Conservation (phyloP, 192 early-diverging fungal species). For the Coemansia sp. region DNA sequence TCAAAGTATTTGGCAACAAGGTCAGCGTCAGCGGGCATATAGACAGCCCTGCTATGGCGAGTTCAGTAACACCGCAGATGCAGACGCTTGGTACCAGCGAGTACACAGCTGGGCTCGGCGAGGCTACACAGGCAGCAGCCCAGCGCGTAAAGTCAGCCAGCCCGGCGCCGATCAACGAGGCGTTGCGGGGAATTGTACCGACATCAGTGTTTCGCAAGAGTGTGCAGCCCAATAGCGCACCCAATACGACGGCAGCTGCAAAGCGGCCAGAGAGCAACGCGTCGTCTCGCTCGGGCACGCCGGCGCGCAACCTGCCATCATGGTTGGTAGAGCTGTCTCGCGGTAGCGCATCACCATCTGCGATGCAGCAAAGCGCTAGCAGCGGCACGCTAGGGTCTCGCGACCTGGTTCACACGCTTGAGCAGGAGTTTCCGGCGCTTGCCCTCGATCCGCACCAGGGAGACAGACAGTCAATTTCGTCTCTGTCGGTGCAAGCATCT, state of each 20-base stretch:
- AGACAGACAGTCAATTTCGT: slow-evolving; percentile 46
- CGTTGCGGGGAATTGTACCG: slow-evolving; percentile 52
- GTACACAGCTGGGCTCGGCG: too few species aligned
- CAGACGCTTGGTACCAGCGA: too few species aligned
- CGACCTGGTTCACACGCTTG: slow-evolving; percentile 41
- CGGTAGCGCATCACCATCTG: slow-evolving; percentile 26
- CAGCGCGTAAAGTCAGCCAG: slow-evolving; percentile 32
- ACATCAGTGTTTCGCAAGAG: slow-evolving; percentile 56
- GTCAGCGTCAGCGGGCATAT: slow-evolving; percentile 26
- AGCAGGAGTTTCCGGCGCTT: slow-evolving; percentile 45
- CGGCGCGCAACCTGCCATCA: slow-evolving; percentile 43
- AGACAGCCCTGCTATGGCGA: too few species aligned
- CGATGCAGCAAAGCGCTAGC: background rate
- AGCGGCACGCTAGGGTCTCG: slow-evolving; percentile 34
- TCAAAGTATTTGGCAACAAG: slow-evolving; percentile 50
- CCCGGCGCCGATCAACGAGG: slow-evolving; percentile 49
- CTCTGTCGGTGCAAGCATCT: slow-evolving; percentile 49
- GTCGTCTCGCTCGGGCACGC: slow-evolving; percentile 41
- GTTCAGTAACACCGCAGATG: background rate
- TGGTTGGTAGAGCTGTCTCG: slow-evolving; percentile 54
- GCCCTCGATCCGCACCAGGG: slow-evolving; percentile 8
- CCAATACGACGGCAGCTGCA: background rate
- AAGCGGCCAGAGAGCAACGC: slow-evolving; percentile 26
- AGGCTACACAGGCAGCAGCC: background rate
- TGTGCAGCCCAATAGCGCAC: slow-evolving; percentile 21